Conservation (phyloP, 1,284 basidiomycete genomes). For the Melampsora occidentalis region DNA sequence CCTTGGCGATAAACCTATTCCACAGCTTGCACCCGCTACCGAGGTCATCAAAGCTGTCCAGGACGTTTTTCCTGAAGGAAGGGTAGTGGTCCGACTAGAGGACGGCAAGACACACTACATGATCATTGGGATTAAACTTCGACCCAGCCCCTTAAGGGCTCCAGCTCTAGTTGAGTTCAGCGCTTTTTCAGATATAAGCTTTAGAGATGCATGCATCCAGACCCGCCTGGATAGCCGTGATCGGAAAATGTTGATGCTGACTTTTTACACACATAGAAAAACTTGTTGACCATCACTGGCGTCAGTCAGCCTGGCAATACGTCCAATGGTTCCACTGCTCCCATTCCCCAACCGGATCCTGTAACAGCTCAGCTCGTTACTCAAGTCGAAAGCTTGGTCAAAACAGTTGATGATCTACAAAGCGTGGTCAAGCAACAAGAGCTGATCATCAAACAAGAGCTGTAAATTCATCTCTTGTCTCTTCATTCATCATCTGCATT, state of each 20-base stretch:
- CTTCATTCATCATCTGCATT: neutral
- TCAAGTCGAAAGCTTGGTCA: conserved; percentile 34
- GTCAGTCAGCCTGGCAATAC: conserved; percentile 22
- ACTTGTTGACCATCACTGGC: conserved; percentile 33
- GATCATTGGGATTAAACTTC: conserved; percentile 42
- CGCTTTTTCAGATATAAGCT: neutral
- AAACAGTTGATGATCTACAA: conserved; percentile 42
- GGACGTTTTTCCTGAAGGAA: conserved; percentile 42
- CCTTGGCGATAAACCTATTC: conserved; percentile 26
- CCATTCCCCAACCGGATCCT: conserved; percentile 18
- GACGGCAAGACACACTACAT: conserved; percentile 42
- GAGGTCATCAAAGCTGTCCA: conserved; percentile 44
- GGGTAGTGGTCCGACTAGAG: conserved; percentile 40
- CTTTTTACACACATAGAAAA: conserved; percentile 21
- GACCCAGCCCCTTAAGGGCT: conserved; percentile 21
- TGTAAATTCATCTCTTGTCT: conserved; percentile 13
- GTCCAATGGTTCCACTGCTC: conserved; percentile 20
- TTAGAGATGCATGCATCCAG: neutral
- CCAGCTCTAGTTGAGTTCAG: conserved; percentile 39
- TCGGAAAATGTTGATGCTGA: neutral
- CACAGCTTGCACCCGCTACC: conserved; percentile 41
- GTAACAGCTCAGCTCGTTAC: conserved; percentile 29
- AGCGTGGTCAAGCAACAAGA: conserved; percentile 39
- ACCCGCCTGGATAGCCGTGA: neutral
- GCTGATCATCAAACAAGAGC: conserved; percentile 37